phyloP scores from a whole-genome alignment of 345 rosid species.

The Pelargonium nanum region DNA sequence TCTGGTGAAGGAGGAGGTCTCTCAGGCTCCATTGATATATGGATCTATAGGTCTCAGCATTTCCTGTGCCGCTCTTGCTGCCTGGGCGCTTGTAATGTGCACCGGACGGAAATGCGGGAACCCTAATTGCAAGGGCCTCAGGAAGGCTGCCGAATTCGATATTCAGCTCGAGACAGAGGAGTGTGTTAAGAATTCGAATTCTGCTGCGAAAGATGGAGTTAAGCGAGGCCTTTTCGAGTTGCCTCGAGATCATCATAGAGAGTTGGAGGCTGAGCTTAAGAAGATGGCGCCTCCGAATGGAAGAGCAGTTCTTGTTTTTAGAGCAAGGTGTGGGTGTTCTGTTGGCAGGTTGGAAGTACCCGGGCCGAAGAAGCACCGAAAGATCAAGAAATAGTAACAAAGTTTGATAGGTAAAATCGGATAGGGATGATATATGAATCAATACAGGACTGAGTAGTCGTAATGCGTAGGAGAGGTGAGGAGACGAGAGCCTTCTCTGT shows the following conservation, averaged over 20 bases:
- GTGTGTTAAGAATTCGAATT: constrained; percentile 52
- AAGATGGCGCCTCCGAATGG: constrained; percentile 18
- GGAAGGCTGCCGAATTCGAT: constrained; percentile 70
- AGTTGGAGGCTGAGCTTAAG: constrained; percentile 16
- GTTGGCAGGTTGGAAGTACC: constrained; percentile 82
- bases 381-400: constrained; percentile 25
- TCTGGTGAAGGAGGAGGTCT: constrained; percentile 8
- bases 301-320: constrained; percentile 15
- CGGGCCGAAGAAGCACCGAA: constrained; percentile 64
- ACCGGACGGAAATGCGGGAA: constrained; percentile 31
- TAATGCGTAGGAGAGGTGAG: too few relatives aligned
- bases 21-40: constrained; percentile 11
- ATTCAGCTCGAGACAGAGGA: constrained; percentile 87
- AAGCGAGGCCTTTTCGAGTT: constrained; percentile 56
- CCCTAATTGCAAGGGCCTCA: constrained; percentile 73
- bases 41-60: constrained; percentile 6
- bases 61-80: constrained; percentile 10
- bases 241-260: constrained; percentile 22
- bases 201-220: constrained; percentile 27
- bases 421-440: neutral
- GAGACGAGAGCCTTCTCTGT: too few relatives aligned
- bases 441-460: too few relatives aligned
- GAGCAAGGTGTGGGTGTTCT: constrained; percentile 23
- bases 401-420: neutral
- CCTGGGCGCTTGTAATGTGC: constrained; percentile 10